Evolutionary conservation across 257 asterid genomes (phyloP).

Genomic region (Nicotiana otophora): DNA sequence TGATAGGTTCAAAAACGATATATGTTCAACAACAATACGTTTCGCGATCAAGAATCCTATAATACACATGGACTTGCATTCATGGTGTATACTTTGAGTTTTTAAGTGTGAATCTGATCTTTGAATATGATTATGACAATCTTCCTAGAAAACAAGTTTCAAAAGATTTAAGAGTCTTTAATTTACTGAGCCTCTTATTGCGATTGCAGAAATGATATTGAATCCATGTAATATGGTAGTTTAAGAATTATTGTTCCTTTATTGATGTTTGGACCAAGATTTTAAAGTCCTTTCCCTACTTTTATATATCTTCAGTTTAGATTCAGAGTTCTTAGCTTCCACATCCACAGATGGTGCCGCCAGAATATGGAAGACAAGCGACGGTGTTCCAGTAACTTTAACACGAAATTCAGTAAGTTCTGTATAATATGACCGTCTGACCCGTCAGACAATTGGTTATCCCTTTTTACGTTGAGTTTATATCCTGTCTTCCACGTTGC

Average conservation of each 20-base stretch:
- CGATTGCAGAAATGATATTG: neutral
- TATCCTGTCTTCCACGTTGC: conserved; percentile 17
- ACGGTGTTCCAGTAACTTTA: conserved; percentile 79
- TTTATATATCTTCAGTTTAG: conserved; percentile 49
- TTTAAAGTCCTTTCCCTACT: neutral
- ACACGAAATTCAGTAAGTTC: conserved; percentile 65
- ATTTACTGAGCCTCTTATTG: neutral
- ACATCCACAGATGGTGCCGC: conserved; percentile 95
- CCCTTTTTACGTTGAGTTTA: conserved; percentile 5
- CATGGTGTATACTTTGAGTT: neutral
- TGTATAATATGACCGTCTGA: neutral
- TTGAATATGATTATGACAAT: neutral
- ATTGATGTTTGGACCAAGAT: neutral
- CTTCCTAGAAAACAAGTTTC: neutral
- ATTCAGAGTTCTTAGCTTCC: conserved; percentile 88
- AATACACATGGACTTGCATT: neutral
- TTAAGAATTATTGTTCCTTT: neutral
- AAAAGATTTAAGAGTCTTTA: neutral
- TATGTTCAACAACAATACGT: neutral
- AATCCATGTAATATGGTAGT: neutral
- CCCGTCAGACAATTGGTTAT: neutral
- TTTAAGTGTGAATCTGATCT: neutral
- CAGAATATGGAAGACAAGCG: conserved; percentile 83
- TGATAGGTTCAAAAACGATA: neutral
- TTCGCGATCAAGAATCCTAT: neutral